Conservation (phyloP, 2,329 filamentous ascomycete species). For the Tolypocladium nubicola region DNA sequence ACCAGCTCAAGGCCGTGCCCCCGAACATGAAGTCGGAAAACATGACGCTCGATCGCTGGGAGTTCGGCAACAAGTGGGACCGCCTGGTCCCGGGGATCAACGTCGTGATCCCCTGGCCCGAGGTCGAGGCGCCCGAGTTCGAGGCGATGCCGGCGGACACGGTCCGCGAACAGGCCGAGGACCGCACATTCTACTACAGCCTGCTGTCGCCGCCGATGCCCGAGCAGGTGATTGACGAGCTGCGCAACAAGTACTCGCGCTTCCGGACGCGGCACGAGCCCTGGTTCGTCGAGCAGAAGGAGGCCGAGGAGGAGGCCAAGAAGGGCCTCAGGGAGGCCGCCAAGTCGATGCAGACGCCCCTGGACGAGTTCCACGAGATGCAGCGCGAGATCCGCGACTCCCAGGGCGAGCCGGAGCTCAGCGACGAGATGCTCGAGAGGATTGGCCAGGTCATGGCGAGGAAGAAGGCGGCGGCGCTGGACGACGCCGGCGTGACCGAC, state of each 20-base stretch:
- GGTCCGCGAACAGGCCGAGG: slow-evolving; percentile 62
- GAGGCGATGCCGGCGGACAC: slow-evolving; percentile 59
- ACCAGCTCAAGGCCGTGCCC: slow-evolving; percentile 51
- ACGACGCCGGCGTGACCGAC: slow-evolving; percentile 25
- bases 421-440: slow-evolving; percentile 49
- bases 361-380: slow-evolving; percentile 49
- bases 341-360: slow-evolving; percentile 39
- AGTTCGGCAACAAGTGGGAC: slow-evolving; percentile 31
- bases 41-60: slow-evolving; percentile 30
- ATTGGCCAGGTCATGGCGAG: slow-evolving; percentile 50
- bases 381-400: slow-evolving; percentile 39
- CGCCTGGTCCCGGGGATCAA: slow-evolving; percentile 62
- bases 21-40: slow-evolving; percentile 34
- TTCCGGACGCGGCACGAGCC: slow-evolving; percentile 74
- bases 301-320: slow-evolving; percentile 42
- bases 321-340: slow-evolving; percentile 20
- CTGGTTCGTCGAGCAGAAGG: slow-evolving; percentile 58
- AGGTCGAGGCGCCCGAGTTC: slow-evolving; percentile 34
- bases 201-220: slow-evolving; percentile 73
- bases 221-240: slow-evolving; percentile 66
- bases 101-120: slow-evolving; percentile 68
- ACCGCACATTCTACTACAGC: slow-evolving; percentile 66
- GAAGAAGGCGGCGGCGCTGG: slow-evolving; percentile 34
- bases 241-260: slow-evolving; percentile 71
- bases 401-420: slow-evolving; percentile 44